A percentile compares a stretch with the other conserved stretches of the same genome.
phyloP scores from a whole-genome alignment of 176 grass and related monocot genomes.

The Calamus simplicifolius region DNA sequence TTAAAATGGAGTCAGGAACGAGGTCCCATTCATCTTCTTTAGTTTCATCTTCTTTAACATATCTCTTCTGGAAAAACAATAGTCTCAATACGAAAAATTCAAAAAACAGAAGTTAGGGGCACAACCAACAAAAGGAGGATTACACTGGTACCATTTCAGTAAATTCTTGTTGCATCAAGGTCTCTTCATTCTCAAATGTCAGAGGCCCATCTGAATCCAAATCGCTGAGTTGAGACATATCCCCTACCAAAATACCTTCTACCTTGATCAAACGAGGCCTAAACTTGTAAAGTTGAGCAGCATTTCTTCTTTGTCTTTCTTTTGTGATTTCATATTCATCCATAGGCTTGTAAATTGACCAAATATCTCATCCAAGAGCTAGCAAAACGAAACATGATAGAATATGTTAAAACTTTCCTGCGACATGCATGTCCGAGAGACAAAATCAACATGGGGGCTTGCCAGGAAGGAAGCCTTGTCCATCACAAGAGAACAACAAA shows the following conservation, averaged over 20 bases:
- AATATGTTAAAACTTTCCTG: conserved; percentile 14
- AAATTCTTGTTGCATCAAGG: conserved; percentile 46
- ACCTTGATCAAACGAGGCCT: conserved; percentile 49
- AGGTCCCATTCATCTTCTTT: conserved; percentile 54
- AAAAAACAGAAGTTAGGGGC: conserved; percentile 5
- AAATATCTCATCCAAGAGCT: conserved; percentile 62
- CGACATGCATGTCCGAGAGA: neutral
- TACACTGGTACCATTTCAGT: conserved; percentile 34
- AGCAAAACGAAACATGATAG: conserved; percentile 1
- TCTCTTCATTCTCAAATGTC: conserved; percentile 44
- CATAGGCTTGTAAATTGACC: conserved; percentile 74
- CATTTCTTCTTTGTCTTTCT: conserved; percentile 55
- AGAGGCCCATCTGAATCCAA: conserved; percentile 36
- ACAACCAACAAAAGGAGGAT: conserved; percentile 3
- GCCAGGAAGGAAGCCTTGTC: conserved; percentile 67
- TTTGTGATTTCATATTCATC: conserved; percentile 71
- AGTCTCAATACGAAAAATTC: conserved; percentile 4
- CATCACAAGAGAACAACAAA: conserved; percentile 49
- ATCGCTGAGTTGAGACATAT: conserved; percentile 35
- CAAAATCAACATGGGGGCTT: conserved; percentile 19
- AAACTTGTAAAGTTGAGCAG: conserved; percentile 68
- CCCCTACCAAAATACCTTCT: conserved; percentile 63
- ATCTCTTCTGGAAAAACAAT: conserved; percentile 42
- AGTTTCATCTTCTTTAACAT: conserved; percentile 26
- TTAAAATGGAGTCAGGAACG: conserved; percentile 58